A percentile compares a stretch with the other conserved stretches of the same genome.
Conservation (phyloP, 2,329 filamentous ascomycete species). For the Cladosporium cucumerinum region DNA sequence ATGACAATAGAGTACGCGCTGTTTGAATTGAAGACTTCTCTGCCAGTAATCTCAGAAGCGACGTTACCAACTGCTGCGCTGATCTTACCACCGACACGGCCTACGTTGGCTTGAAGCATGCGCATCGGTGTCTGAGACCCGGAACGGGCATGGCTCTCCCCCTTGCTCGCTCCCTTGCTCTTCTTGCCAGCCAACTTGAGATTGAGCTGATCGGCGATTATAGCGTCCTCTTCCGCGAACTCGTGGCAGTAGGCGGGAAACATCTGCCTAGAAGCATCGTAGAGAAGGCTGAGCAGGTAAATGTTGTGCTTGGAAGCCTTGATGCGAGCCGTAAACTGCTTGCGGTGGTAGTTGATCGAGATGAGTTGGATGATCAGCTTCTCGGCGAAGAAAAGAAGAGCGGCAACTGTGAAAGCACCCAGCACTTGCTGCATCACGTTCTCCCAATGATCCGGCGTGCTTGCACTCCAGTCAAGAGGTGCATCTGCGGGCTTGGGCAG, state of each 20-base stretch:
- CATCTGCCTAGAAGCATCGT: constrained; percentile 81
- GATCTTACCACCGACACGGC: constrained; percentile 85
- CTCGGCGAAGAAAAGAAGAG: constrained; percentile 70
- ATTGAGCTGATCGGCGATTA: constrained; percentile 74
- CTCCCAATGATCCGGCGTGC: constrained; percentile 47
- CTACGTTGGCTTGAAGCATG: constrained; percentile 61
- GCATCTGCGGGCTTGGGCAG: constrained; percentile 10
- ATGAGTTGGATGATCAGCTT: constrained; percentile 78
- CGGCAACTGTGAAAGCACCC: constrained; percentile 63
- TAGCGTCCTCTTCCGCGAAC: constrained; percentile 85
- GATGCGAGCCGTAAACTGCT: constrained; percentile 78
- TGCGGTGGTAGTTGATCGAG: constrained; percentile 79
- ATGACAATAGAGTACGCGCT: constrained; percentile 86
- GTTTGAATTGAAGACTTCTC: constrained; percentile 90
- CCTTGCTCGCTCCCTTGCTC: constrained; percentile 29
- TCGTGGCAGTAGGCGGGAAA: constrained; percentile 92
- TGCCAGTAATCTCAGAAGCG: constrained; percentile 90
- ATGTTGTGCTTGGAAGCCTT: constrained; percentile 87
- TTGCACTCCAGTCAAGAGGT: not conserved
- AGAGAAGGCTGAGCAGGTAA: constrained; percentile 75
- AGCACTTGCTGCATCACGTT: constrained; percentile 61
- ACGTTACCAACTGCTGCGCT: constrained; percentile 91
- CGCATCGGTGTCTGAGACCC: constrained; percentile 74
- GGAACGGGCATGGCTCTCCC: constrained; percentile 44
- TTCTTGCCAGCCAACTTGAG: constrained; percentile 57